Base-by-base conservation (phyloP, 1,139 yeast genomes). In the Kodamaea derodonti region DNA sequence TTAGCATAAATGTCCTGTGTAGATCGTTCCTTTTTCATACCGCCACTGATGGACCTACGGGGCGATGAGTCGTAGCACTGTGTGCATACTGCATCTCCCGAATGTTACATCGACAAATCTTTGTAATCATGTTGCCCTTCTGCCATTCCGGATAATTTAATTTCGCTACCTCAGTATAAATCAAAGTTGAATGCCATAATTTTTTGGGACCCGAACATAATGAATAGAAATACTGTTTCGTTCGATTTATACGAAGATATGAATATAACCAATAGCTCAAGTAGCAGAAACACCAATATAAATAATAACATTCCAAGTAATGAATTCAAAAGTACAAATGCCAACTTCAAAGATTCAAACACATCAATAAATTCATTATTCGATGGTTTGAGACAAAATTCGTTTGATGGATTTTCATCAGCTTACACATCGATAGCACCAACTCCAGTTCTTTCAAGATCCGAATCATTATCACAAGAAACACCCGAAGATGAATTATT, bases 281-380 rank as follows among this genome's bases (percentile, higher is more conserved):
- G 33, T 14, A 25, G 9, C 17, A 25, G 4, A 13, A 25, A 14
- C 17, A 12, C 17, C 7, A 18, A 6, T 12, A 14, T 29, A 8
- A 7, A n/a, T 26, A 30, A 14, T 10, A n/a, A n/a, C n/a, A n/a
- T n/a, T n/a, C n/a, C n/a, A n/a, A 12, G 15, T 11, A n/a, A 8
- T 11, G 31, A 32, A 26, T 17, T 27, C 47, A 18, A 18, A 7
- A 9, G 6, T 7, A 6, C 22, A 18, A 18, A 6, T 7, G 22
- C 22, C 22, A 9, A 18, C 9, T 18, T 18, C 9, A 18, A 36
- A 30, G 51, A 47, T 27, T 59, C 65, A 6, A 44, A 51, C 32
- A 48, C 56, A 13, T 58, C 56, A 18, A 52, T 60, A 32, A 55
- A 56, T 42, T 57, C 63, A 24, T 43, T 60, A 27, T 60, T 59